phyloP scores from a whole-genome alignment of 139 green algal species.

The Deuterostichococcus epilithicus region DNA sequence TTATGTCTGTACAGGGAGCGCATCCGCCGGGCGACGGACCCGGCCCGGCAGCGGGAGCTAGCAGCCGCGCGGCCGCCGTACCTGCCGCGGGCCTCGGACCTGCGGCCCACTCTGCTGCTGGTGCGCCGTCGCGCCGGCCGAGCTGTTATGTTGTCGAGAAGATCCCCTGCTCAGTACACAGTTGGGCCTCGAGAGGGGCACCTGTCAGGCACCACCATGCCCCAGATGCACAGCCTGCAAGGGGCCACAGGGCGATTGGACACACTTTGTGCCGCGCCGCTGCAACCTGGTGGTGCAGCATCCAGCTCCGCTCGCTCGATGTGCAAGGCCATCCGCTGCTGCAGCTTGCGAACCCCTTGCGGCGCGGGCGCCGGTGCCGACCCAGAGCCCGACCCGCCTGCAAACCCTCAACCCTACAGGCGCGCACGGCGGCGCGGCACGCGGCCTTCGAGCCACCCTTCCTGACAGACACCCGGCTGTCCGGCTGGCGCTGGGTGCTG shows the following conservation, averaged over 20 bases:
- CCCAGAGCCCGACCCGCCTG: not conserved
- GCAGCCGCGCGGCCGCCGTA: not conserved
- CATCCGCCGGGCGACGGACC: not conserved
- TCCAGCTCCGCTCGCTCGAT: too few species aligned
- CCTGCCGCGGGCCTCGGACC: not conserved
- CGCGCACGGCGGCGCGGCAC: not conserved
- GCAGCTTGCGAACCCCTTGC: too few species aligned
- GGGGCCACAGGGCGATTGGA: too few species aligned
- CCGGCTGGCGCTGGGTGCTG: not conserved
- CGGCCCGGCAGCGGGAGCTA: not conserved
- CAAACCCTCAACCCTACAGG: not conserved
- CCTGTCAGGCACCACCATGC: too few species aligned
- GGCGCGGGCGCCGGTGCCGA: too few species aligned
- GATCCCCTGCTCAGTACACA: not conserved
- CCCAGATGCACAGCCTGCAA: too few species aligned
- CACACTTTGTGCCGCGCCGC: too few species aligned
- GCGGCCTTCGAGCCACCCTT: not conserved
- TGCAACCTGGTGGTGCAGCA: too few species aligned
- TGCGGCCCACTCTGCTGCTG: not conserved
- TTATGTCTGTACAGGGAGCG: too few species aligned
- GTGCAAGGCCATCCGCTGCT: too few species aligned
- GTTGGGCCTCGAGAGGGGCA: too few species aligned
- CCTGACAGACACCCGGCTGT: not conserved
- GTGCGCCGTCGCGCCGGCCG: not conserved
- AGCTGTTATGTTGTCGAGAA: too few species aligned